Evolutionary conservation across 2,329 filamentous ascomycete species (phyloP).

Genomic region (Penicillium sp.): DNA sequence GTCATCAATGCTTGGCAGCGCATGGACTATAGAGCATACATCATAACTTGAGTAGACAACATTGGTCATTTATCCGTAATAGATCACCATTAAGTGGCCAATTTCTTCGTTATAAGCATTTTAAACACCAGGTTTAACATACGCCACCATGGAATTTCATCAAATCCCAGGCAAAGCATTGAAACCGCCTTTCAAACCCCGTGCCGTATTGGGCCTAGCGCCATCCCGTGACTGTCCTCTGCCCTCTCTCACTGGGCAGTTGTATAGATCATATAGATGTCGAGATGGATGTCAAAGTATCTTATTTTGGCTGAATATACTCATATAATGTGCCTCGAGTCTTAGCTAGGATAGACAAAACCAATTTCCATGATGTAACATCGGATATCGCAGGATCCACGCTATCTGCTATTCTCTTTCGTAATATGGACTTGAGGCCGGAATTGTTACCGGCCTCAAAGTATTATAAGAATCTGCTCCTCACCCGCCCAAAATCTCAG

Average conservation of each 20-base stretch:
- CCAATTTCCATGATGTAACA: conserved; percentile 9
- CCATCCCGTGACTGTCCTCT: conserved; percentile 31
- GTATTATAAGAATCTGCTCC: conserved; percentile 44
- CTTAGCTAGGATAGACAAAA: neutral
- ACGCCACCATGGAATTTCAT: neutral
- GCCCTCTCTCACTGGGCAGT: conserved; percentile 28
- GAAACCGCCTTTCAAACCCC: neutral
- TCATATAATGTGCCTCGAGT: neutral
- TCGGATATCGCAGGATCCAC: conserved; percentile 27
- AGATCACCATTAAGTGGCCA: neutral
- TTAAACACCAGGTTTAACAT: neutral
- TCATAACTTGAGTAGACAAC: conserved; percentile 16
- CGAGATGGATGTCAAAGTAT: conserved; percentile 13
- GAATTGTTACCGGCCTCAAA: conserved; percentile 49
- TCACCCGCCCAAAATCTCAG: conserved; percentile 29
- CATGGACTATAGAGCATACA: conserved; percentile 23
- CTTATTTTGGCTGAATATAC: neutral
- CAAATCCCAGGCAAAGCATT: neutral
- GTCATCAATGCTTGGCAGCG: conserved; percentile 21
- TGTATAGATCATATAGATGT: conserved; percentile 29
- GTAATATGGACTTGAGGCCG: conserved; percentile 45
- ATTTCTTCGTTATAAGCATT: neutral
- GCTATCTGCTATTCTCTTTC: conserved; percentile 33
- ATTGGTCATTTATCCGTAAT: neutral
- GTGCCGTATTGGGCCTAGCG: conserved; percentile 28